phyloP scores from a whole-genome alignment of 768 basidiomycete genomes.

The Thelephora ganbajun region DNA sequence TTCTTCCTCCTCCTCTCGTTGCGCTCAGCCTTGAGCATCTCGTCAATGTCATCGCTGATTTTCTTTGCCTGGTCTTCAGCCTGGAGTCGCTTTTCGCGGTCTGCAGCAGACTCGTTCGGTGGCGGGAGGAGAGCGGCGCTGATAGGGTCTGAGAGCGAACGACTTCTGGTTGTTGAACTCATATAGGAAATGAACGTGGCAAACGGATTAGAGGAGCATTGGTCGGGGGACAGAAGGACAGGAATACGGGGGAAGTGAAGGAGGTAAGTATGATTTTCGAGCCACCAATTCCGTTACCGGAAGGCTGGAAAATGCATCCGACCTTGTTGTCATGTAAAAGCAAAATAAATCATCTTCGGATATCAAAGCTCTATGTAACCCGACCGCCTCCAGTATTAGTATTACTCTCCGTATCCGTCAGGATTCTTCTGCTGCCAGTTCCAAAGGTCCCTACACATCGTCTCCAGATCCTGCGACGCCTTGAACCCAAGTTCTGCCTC shows the following conservation, averaged over 20 bases:
- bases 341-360: background rate
- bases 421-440: slow-evolving; percentile 97
- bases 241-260: no score
- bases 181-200: background rate
- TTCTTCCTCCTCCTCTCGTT: slow-evolving; percentile 45
- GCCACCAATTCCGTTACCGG: background rate
- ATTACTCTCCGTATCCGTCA: slow-evolving; percentile 39
- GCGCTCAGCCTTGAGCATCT: slow-evolving; percentile 56
- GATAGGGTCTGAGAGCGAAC: slow-evolving; percentile 57
- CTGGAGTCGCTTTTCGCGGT: slow-evolving; percentile 50
- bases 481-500: slow-evolving; percentile 89
- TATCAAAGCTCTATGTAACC: no score
- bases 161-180: slow-evolving; percentile 14
- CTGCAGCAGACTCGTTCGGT: slow-evolving; percentile 50
- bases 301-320: background rate
- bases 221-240: no score
- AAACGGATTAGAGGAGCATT: no score
- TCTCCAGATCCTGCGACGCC: slow-evolving; percentile 66
- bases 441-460: slow-evolving; percentile 96
- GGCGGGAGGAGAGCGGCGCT: slow-evolving; percentile 56
- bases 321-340: background rate
- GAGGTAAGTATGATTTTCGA: background rate
- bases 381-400: no score
- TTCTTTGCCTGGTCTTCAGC: slow-evolving; percentile 61
- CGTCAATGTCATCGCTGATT: slow-evolving; percentile 67